Conservation (phyloP, 495 filamentous ascomycete genomes). For the Sordaria brevicollis region DNA sequence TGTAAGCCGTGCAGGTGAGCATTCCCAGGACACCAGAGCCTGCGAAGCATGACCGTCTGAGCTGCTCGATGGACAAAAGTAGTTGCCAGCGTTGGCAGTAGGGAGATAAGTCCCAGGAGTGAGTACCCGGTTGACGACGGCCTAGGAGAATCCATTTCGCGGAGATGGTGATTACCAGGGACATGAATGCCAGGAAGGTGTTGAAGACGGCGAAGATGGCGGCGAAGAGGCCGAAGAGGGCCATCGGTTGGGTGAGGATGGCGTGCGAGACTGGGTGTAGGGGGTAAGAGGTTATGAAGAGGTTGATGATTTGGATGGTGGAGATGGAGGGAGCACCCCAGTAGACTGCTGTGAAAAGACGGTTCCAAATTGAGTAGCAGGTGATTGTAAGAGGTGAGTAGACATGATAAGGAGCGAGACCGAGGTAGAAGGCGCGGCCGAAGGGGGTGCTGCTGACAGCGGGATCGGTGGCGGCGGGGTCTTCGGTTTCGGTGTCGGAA, state of each 20-base stretch:
- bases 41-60: conserved; percentile 32
- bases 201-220: conserved; percentile 18
- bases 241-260: conserved; percentile 18
- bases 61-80: conserved; percentile 30
- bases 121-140: conserved; percentile 28
- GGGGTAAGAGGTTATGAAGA: conserved; percentile 1
- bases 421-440: conserved; percentile 35
- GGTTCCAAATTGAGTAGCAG: conserved; percentile 27
- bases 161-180: conserved; percentile 23
- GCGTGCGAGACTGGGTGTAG: conserved; percentile 5
- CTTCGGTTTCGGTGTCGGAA: neutral
- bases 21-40: conserved; percentile 32
- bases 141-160: conserved; percentile 35
- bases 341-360: conserved; percentile 25
- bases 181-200: conserved; percentile 20
- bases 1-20: conserved; percentile 31
- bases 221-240: conserved; percentile 17
- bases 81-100: conserved; percentile 31
- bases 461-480: neutral
- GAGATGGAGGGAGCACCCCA: conserved; percentile 22
- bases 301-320: conserved; percentile 13
- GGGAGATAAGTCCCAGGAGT: conserved; percentile 31
- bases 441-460: conserved; percentile 16
- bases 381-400: conserved; percentile 27
- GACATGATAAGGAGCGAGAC: conserved; percentile 30